Evolutionary conservation across 345 rosid species (phyloP), one percentile per base, ranked within the genome.

Genomic region (Lagerstroemia speciosa): DNA sequence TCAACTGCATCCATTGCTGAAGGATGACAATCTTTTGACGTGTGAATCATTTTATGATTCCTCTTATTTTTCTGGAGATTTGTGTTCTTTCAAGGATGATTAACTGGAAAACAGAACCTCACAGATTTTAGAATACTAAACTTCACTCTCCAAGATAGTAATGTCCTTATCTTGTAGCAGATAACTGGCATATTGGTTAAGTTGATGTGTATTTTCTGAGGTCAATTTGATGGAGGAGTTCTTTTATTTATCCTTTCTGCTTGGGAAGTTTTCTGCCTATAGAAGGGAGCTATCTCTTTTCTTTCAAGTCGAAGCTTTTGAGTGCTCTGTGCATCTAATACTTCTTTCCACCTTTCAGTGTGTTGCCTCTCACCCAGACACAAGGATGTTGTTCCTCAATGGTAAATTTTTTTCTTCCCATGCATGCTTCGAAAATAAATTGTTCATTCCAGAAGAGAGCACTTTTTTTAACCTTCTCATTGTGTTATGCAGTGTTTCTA

Each of bases 341-440:
- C 29, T 76, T 67, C 2, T 74, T 27, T 58, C 27, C 20, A 58
- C 63, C 27, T 58, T 85, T 19, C 88, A 94, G 99, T 94, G 99
- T 64, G 99, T 94, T 16, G 99, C 99, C 73, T 94, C 99, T 75
- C 99, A 94, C 77, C 86, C 96, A 2, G 98, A 94, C 72, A 94
- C 99, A 32, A 87, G 98, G 78, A 91, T 89, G 98, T 70, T 84
- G 69, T 94, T 94, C 79, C 88, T 94, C 40, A 89, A 94, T 75
- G 97, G 98, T 91, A 85, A 69, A 38, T 38, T 38, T 74, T 79
- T 63, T 70, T 74, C 14, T 45, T 32, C 31, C 60, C 26, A 15
- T 30, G 26, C 19, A 24, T 29, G 33, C 29, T 16, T 6, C 10
- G 60, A 3, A n/a, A 48, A 48, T 1, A 1, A n/a, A 48, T 48